phyloP scores from a whole-genome alignment of 129 eudicot species.

The Helianthus annuus region HanXRQr2.0-SUNRISE NC_035448.2:3566153-3566652 shows the following conservation, averaged over 20 bases:
- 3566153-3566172: conserved; percentile 59
- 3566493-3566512: conserved; percentile 74
- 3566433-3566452: background rate
- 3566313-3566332: background rate
- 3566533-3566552: conserved; percentile 65
- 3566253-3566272: conserved; percentile 10
- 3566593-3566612: conserved; percentile 42
- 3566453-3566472: conserved; percentile 4
- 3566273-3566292: background rate
- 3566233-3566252: conserved; percentile 83
- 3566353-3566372: conserved; percentile 10
- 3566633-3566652: background rate
- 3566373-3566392: background rate
- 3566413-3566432: background rate
- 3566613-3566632: background rate
- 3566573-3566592: conserved; percentile 72
- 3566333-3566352: conserved; percentile 1
- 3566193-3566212: conserved; percentile 97
- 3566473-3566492: conserved; percentile 3
- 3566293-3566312: background rate
- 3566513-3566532: conserved; percentile 80
- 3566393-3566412: background rate
- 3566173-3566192: conserved; percentile 74
- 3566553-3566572: conserved; percentile 59
- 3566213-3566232: conserved; percentile 79